Percentiles rank a stretch among this genome's conserved stretches.
These are phyloP conservation scores for Penicillium sp. DNA, from an alignment of 2,329 filamentous ascomycete genomes.

Conservation along the genomic window DNA sequence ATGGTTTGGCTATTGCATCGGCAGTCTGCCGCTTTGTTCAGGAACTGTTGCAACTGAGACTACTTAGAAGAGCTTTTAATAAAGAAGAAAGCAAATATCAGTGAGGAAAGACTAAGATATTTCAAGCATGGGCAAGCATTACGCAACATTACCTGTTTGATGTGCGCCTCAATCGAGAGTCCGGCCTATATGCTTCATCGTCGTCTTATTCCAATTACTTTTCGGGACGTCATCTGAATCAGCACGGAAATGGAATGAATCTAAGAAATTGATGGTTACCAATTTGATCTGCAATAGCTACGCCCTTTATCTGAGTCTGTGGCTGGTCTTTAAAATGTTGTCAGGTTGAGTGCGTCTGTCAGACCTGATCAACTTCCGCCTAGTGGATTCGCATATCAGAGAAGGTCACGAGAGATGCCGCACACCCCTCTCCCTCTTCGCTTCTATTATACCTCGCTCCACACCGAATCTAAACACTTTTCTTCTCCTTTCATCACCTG, in stretches of 20 bases:
- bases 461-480: neutral
- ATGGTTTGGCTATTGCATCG: neutral
- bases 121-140: neutral
- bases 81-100: neutral
- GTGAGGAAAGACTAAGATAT: neutral
- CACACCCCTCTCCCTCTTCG: conserved; percentile 1
- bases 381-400: conserved; percentile 1
- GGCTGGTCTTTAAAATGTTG: neutral
- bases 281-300: too few species aligned
- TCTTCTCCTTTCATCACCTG: neutral
- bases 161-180: too few species aligned
- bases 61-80: neutral
- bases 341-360: neutral
- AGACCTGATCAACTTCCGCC: conserved; percentile 5
- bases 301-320: too few species aligned
- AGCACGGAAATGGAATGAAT: too few species aligned
- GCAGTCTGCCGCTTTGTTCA: neutral
- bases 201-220: too few species aligned
- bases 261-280: too few species aligned
- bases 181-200: too few species aligned
- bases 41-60: neutral
- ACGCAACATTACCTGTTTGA: too few species aligned
- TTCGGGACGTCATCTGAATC: too few species aligned
- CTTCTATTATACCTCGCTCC: neutral
- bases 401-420: neutral